Conservation (phyloP, 805 yeast genomes). For the Candida gorgasii region DNA sequence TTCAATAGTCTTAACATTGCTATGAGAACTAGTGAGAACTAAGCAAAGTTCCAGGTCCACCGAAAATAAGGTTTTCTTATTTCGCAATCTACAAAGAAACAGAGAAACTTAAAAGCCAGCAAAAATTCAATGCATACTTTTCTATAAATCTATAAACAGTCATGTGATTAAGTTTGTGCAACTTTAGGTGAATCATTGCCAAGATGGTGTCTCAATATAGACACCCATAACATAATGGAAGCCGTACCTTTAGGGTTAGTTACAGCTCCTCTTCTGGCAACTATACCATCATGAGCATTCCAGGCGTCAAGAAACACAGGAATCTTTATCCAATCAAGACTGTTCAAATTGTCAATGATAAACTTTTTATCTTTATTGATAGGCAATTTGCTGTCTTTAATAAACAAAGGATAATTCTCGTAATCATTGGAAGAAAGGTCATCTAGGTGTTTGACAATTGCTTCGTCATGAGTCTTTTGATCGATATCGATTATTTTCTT, state of each 20-base stretch:
- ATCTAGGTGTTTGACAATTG: slow-evolving; percentile 17
- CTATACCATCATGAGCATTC: slow-evolving; percentile 86
- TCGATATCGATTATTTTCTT: slow-evolving; percentile 23
- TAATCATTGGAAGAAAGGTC: slow-evolving; percentile 19
- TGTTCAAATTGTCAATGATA: slow-evolving; percentile 58
- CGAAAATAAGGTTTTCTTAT: no score
- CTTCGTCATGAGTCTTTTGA: slow-evolving; percentile 24
- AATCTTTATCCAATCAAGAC: slow-evolving; percentile 72
- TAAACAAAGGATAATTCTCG: slow-evolving; percentile 30
- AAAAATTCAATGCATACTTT: no score
- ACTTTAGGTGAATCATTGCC: no score
- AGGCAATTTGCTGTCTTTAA: slow-evolving; percentile 25
- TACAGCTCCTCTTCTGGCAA: slow-evolving; percentile 67
- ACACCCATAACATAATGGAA: slow-evolving; percentile 51
- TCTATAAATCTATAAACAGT: no score
- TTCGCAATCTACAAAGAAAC: no score
- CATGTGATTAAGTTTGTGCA: no score
- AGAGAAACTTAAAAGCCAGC: no score
- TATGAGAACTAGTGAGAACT: neutral
- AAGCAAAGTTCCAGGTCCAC: neutral
- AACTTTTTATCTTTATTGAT: slow-evolving; percentile 36
- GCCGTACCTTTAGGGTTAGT: slow-evolving; percentile 55
- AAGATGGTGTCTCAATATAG: slow-evolving; percentile 33
- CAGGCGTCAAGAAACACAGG: slow-evolving; percentile 69
- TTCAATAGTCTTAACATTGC: slow-evolving; percentile 5